phyloP scores from a whole-genome alignment of 139 green algal species.

The Nannochloris sp. region DNA sequence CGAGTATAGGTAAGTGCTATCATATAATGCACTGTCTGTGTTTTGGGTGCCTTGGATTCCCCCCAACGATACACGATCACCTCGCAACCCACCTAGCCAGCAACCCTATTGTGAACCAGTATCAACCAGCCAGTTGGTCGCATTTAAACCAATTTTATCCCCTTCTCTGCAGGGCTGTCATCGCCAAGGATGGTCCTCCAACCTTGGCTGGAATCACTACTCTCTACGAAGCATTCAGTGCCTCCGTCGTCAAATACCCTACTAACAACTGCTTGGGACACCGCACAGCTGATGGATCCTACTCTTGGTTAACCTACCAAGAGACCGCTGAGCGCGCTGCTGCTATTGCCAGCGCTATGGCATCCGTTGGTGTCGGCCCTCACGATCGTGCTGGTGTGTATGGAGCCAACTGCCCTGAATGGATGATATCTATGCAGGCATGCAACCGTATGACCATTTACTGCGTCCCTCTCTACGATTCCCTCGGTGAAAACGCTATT shows the following conservation, averaged over 20 bases:
- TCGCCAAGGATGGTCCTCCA: slow-evolving; percentile 55
- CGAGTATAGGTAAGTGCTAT: slow-evolving; percentile 24
- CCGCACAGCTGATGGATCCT: slow-evolving; percentile 24
- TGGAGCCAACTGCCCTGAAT: slow-evolving; percentile 79
- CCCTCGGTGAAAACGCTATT: slow-evolving; percentile 80
- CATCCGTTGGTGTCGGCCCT: slow-evolving; percentile 24
- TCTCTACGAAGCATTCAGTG: slow-evolving; percentile 67
- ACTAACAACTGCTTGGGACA: slow-evolving; percentile 46
- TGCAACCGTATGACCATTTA: slow-evolving; percentile 78
- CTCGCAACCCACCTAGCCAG: too few species aligned
- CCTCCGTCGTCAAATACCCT: slow-evolving; percentile 40
- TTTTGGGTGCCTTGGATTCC: too few species aligned
- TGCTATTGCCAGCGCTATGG: slow-evolving; percentile 32
- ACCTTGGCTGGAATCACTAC: slow-evolving; percentile 36
- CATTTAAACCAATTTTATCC: neutral
- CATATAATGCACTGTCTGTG: too few species aligned
- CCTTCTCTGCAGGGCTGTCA: neutral
- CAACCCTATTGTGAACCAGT: too few species aligned
- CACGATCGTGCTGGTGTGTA: slow-evolving; percentile 55
- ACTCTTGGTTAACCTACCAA: slow-evolving; percentile 44
- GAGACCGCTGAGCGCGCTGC: slow-evolving; percentile 22
- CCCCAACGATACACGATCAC: too few species aligned
- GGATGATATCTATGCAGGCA: slow-evolving; percentile 93
- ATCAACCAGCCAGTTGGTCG: too few species aligned
- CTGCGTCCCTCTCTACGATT: slow-evolving; percentile 95